Evolutionary conservation across 768 basidiomycete species (phyloP), one percentile per base, ranked within the genome.

Genomic region (Termitomyces sp.): DNA sequence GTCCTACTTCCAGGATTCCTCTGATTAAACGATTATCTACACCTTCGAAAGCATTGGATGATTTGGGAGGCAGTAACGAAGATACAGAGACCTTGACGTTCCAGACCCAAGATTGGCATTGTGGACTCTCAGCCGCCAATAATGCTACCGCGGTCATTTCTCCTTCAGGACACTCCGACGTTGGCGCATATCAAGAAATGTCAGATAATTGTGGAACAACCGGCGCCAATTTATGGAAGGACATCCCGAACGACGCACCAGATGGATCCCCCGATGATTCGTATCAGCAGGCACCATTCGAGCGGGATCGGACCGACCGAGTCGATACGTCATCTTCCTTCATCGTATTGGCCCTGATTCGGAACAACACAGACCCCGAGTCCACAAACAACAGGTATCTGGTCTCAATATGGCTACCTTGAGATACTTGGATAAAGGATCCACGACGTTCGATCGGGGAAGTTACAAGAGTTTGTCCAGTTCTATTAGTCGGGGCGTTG

Each of bases 331-430:
- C n/a, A 58, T 63, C 2, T 20, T n/a, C 42, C 44, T 54, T 44
- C 54, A 24, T 39, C 34, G 31, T 39, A 60, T 48, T 51, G n/a
- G 45, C 16, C 31, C 24, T 9, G 44, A 39, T 50, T 36, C 55
- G 47, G 55, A 57, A 37, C 37, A 58, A 50, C 22, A 49, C 36
- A 51, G 45, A 47, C 54, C 39, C 36, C 57, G 44, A 45, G 57
- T 41, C 16, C 58, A 58, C 34, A 52, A 54, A n/a, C 58, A 59
- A 59, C 59, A 59, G 37, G 58, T 60, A n/a, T 56, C 54, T 39
- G 63, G 56, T 31, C 54, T 62, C 44, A 57, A 54, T 53, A 48
- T 31, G 3, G 55, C 59, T 18, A 34, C 65, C 45, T 59, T 61
- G 42, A 58, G 59, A 47, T 58, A 64, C 49, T 22, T 64, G 18